A percentile compares a stretch with the other conserved stretches of the same genome.
phyloP scores from a whole-genome alignment of 805 yeast genomes.

The Wickerhamiella australiensis region DNA sequence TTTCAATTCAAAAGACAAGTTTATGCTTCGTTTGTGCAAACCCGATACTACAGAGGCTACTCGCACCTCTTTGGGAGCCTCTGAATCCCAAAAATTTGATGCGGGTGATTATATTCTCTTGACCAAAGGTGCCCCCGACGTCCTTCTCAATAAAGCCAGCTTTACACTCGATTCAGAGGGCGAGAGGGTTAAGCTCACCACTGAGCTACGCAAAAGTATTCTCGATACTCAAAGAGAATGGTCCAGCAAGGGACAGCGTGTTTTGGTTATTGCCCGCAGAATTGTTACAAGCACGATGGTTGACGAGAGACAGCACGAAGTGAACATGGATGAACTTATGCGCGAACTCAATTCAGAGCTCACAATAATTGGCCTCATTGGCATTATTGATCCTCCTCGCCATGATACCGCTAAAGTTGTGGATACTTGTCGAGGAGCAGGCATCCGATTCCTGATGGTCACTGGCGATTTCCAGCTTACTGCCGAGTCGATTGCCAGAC shows the following conservation, averaged over 20 bases:
- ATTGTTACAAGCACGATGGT: neutral
- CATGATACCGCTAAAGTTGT: conserved; percentile 65
- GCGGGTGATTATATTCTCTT: conserved; percentile 36
- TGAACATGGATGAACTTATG: neutral
- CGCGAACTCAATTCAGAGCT: conserved; percentile 31
- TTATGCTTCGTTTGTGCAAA: conserved; percentile 17
- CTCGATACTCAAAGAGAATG: neutral
- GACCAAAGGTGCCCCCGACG: conserved; percentile 87
- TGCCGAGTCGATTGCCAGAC: conserved; percentile 35
- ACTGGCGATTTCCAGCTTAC: conserved; percentile 49
- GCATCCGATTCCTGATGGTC: conserved; percentile 90
- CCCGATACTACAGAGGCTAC: neutral
- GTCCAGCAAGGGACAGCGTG: conserved; percentile 12
- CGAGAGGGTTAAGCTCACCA: conserved; percentile 39
- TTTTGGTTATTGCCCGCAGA: conserved; percentile 7
- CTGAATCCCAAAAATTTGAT: neutral
- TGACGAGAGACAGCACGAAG: neutral
- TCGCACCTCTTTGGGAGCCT: neutral
- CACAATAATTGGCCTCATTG: conserved; percentile 70
- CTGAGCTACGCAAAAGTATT: neutral
- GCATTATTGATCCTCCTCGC: conserved; percentile 95
- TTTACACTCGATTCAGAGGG: conserved; percentile 49
- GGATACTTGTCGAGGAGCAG: conserved; percentile 66
- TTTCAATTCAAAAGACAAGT: conserved; percentile 38
- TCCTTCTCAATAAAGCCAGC: conserved; percentile 48